Evolutionary conservation across 73 alveolate genomes (phyloP).

Genomic region (Tetrahymena elliotti): DNA sequence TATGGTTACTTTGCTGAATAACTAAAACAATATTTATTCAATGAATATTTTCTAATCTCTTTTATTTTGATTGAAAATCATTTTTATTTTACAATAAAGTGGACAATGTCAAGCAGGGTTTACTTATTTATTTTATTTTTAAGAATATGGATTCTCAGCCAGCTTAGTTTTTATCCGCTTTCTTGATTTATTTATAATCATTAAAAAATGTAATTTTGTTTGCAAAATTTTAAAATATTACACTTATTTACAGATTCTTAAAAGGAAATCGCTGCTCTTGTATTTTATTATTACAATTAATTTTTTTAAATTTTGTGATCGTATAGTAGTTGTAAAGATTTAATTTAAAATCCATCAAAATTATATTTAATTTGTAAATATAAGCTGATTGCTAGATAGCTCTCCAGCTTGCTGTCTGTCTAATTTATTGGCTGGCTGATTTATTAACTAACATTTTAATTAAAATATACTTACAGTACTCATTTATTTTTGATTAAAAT

Average conservation of each 20-base stretch:
- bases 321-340: neutral
- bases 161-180: too few species aligned
- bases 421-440: neutral
- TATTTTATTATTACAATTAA: neutral
- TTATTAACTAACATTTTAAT: neutral
- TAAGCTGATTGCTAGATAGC: neutral
- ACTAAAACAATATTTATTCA: too few species aligned
- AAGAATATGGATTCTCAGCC: too few species aligned
- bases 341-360: neutral
- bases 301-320: neutral
- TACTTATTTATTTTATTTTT: too few species aligned
- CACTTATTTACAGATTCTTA: neutral
- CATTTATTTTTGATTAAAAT: neutral
- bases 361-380: neutral
- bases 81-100: too few species aligned
- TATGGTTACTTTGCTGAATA: too few species aligned
- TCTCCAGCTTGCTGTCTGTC: neutral
- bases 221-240: too few species aligned
- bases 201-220: too few species aligned
- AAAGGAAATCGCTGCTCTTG: neutral
- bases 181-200: neutral
- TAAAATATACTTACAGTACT: neutral
- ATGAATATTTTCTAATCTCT: too few species aligned
- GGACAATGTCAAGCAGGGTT: too few species aligned
- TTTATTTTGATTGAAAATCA: too few species aligned